Base-by-base conservation (phyloP, 2,329 filamentous ascomycete species). In the Pseudocercospora musae region DNA sequence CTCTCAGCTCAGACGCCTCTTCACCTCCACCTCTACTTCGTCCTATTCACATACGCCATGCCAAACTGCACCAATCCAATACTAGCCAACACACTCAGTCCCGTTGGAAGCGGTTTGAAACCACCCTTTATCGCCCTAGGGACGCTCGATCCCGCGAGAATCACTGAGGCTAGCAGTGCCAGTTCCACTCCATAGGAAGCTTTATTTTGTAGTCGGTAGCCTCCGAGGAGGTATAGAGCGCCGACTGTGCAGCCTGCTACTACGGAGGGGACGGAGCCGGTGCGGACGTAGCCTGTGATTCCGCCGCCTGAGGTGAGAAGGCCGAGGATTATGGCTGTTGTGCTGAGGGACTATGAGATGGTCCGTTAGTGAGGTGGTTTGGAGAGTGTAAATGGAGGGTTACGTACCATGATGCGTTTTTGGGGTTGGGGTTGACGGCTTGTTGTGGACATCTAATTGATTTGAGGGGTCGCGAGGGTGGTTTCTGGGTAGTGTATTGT, bases 201-300 rank as follows among this genome's bases (percentile, higher is more conserved):
- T 64, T 84, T 81, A 70, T 87, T 88, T 71, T 89, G 87, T 66
- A 96, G 87, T 62, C 93, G 90, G 73, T 90, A 88, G 67, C 89
- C 93, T 66, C 92, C 91, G 48, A 96, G 81, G 23, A 87, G 87
- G 78, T 99, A 89, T 76, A 91, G 78, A 15, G 82, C 79, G 50
- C 95, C 95, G 68, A 99, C 92, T 33, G 89, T 88, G 69, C 91
- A 82, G 57, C 95, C 95, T 13, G 95, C 95, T 11, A 86, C 87
- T 69, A 98, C 84, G 11, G 92, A 96, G 40, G 94, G 94, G 55
- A 96, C 76, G 23, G 93, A 98, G 62, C 91, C 86, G 0, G 93
- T 95, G 75, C 89, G 88, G 49, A 89, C 82, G 78, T 92, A 99
- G 74, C 95, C 95, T 74, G 90, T 89, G 63, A 91, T 89, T 67